Evolutionary conservation across 805 yeast species (phyloP).

Genomic region (Saccharomycopsis babjevae): DNA sequence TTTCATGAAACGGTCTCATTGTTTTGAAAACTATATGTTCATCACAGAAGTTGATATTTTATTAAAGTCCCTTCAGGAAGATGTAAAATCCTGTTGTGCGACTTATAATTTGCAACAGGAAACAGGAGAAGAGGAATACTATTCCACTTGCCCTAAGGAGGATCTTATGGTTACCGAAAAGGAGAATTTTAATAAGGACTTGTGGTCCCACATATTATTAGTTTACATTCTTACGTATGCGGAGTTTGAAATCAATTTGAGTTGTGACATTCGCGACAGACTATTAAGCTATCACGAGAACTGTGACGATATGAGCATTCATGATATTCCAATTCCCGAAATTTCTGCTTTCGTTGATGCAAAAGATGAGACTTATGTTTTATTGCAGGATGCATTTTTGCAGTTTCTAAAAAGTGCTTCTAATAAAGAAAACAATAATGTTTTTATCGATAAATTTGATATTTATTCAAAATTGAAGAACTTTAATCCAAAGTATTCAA

Average conservation of each 20-base stretch:
- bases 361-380: constrained; percentile 9
- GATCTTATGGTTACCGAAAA: not conserved
- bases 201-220: constrained; percentile 8
- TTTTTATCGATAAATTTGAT: constrained; percentile 7
- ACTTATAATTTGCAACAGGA: not conserved
- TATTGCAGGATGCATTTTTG: constrained; percentile 16
- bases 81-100: not conserved
- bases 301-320: not conserved
- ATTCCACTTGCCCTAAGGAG: not conserved
- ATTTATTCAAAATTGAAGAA: not conserved
- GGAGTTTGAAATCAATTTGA: constrained; percentile 16
- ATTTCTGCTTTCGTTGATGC: constrained; percentile 5
- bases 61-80: not conserved
- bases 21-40: constrained; percentile 16
- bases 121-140: not conserved
- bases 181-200: not conserved
- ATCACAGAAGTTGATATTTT: not conserved
- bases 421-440: constrained; percentile 10
- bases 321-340: constrained; percentile 4
- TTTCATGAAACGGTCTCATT: constrained; percentile 11
- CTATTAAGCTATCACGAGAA: constrained; percentile 8
- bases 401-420: constrained; percentile 14
- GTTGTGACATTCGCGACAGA: constrained; percentile 10
- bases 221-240: constrained; percentile 6
- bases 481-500: not conserved